A percentile compares a stretch with the other conserved stretches of the same genome.
Conservation (phyloP, 768 basidiomycete species). For the Calocybe gangraenosa region DNA sequence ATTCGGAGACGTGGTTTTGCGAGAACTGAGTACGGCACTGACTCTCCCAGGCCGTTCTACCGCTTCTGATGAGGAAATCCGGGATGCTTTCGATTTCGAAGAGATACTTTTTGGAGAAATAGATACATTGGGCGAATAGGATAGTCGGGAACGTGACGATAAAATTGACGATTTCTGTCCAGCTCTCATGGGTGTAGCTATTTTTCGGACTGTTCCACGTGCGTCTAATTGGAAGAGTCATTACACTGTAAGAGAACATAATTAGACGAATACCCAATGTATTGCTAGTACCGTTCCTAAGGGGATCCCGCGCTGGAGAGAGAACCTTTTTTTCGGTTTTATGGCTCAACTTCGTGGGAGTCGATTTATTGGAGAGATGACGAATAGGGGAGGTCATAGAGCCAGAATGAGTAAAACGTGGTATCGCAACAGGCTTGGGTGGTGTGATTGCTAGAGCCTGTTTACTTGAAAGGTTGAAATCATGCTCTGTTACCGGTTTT, state of each 20-base stretch:
- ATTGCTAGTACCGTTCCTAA: conserved; percentile 28
- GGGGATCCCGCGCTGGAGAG: conserved; percentile 37
- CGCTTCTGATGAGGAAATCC: conserved; percentile 6
- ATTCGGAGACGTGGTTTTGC: conserved; percentile 14
- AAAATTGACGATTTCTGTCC: conserved; percentile 5
- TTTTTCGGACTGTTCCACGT: conserved; percentile 8
- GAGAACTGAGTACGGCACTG: conserved; percentile 23
- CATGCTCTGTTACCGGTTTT: no score
- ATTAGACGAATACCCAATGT: conserved; percentile 24
- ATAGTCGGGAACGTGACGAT: conserved; percentile 1
- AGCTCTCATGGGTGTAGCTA: conserved; percentile 10
- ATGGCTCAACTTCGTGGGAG: conserved; percentile 9
- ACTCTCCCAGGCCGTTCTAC: conserved; percentile 23
- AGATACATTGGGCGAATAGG: conserved; percentile 14
- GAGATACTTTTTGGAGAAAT: conserved; percentile 4
- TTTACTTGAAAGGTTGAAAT: conserved; percentile 5
- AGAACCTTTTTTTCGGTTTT: conserved; percentile 26
- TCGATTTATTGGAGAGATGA: not conserved
- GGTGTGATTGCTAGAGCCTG: not conserved
- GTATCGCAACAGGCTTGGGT: conserved; percentile 16
- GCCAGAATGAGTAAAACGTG: conserved; percentile 16
- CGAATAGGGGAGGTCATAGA: no score
- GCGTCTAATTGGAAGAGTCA: conserved; percentile 18
- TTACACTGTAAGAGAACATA: not conserved
- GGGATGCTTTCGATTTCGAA: conserved; percentile 4